These are phyloP conservation scores for Psophocarpus tetragonolobus DNA, from an alignment of 306 rosid genomes.

Conservation along the genomic window DNA sequence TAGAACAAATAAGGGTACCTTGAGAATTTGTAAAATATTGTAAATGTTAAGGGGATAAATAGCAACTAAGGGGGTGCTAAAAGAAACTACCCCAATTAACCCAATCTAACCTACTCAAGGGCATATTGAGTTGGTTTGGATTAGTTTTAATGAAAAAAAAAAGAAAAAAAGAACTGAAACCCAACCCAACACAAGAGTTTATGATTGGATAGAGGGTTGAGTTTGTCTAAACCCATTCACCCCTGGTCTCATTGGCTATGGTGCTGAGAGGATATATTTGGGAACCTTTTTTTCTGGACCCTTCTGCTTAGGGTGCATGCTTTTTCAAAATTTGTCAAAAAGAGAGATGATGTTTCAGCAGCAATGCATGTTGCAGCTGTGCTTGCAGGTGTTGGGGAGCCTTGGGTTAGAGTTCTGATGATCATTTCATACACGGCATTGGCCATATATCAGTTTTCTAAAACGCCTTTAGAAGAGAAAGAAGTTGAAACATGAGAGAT, in stretches of 20 bases:
- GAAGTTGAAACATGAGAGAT: constrained; percentile 42
- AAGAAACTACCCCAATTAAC: too few relatives aligned
- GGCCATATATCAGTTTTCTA: constrained; percentile 63
- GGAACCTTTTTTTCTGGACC: constrained; percentile 94
- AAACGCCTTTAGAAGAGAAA: constrained; percentile 44
- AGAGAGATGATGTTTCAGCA: constrained; percentile 72
- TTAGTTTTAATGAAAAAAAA: too few relatives aligned
- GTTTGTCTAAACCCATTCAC: too few relatives aligned
- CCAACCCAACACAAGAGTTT: too few relatives aligned
- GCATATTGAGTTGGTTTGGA: too few relatives aligned
- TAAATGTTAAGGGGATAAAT: too few relatives aligned
- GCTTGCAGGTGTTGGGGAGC: constrained; percentile 87
- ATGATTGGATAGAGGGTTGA: too few relatives aligned
- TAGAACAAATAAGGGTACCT: too few relatives aligned
- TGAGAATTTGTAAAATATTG: too few relatives aligned
- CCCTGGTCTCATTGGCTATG: constrained; percentile 79
- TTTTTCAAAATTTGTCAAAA: constrained; percentile 64
- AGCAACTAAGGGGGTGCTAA: too few relatives aligned
- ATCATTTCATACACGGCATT: constrained; percentile 60
- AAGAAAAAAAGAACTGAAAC: too few relatives aligned
- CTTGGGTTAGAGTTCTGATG: constrained; percentile 83
- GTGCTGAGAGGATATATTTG: constrained; percentile 75
- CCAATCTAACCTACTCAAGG: too few relatives aligned
- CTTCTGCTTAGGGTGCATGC: constrained; percentile 60
- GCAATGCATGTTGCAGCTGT: constrained; percentile 79